Evolutionary conservation across 345 rosid species (phyloP).

Genomic region (Eucalyptus albens): DNA sequence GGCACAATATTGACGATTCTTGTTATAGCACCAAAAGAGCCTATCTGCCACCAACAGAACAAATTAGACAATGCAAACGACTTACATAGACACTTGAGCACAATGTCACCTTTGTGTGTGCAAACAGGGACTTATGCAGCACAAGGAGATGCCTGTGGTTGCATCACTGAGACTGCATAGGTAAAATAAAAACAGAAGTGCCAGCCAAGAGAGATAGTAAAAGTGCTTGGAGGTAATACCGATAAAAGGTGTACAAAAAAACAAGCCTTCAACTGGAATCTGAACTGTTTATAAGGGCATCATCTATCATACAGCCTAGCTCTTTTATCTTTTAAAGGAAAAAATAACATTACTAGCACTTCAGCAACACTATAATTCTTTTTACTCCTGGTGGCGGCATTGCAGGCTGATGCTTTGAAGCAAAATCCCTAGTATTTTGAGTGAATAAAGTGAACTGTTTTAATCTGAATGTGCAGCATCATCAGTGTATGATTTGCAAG

Average conservation of each 20-base stretch:
- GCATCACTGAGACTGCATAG: neutral
- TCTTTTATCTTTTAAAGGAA: neutral
- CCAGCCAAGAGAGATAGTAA: neutral
- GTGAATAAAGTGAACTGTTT: neutral
- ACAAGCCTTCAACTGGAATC: neutral
- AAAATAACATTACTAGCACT: neutral
- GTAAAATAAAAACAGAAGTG: neutral
- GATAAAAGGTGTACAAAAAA: neutral
- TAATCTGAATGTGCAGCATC: neutral
- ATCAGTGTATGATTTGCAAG: neutral
- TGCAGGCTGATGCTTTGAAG: neutral
- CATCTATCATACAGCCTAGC: neutral
- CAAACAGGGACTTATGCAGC: neutral
- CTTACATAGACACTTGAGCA: neutral
- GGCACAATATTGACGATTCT: constrained; percentile 70
- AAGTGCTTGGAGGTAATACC: neutral
- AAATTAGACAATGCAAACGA: constrained; percentile 6
- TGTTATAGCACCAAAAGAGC: constrained; percentile 94
- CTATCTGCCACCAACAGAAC: constrained; percentile 77
- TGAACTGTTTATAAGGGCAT: neutral
- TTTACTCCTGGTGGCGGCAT: neutral
- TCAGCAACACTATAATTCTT: neutral
- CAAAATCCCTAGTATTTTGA: neutral
- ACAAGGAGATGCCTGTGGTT: neutral
- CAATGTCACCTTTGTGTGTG: neutral